Evolutionary conservation across 495 filamentous ascomycete genomes (phyloP).

Genomic region (Penicillium salamii): DNA sequence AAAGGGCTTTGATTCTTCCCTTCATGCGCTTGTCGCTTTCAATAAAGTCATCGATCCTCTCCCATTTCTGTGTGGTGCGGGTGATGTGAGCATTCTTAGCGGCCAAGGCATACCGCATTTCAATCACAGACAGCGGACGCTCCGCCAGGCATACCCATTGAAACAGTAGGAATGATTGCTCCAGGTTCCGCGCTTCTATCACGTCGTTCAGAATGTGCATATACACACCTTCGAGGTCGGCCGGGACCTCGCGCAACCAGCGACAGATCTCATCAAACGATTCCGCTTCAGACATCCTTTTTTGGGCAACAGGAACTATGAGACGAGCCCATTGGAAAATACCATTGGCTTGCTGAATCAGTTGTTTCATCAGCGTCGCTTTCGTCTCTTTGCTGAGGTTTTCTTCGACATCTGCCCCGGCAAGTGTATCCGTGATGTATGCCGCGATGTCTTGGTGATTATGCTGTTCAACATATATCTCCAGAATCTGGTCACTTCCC

Average conservation of each 20-base stretch:
- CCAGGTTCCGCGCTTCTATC: neutral
- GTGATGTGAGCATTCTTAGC: neutral
- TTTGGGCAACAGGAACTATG: conserved; percentile 6
- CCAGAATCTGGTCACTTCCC: neutral
- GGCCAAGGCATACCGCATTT: conserved; percentile 14
- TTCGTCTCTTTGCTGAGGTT: neutral
- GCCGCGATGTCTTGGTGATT: neutral
- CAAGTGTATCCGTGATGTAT: conserved; percentile 9
- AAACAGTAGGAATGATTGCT: conserved; percentile 9
- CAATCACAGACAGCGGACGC: conserved; percentile 11
- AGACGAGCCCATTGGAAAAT: conserved; percentile 10
- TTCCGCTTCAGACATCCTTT: conserved; percentile 3
- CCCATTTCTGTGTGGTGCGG: neutral
- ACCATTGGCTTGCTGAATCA: conserved; percentile 1
- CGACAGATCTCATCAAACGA: conserved; percentile 5
- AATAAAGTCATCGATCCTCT: conserved; percentile 3
- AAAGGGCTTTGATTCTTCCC: conserved; percentile 6
- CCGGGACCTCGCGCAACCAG: conserved; percentile 8
- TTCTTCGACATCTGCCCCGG: neutral
- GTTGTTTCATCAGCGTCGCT: neutral
- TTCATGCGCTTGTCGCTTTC: conserved; percentile 10
- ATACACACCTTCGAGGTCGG: conserved; percentile 7
- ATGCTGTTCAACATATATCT: conserved; percentile 10
- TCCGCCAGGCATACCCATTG: conserved; percentile 17
- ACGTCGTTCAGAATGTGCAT: conserved; percentile 10